These are phyloP conservation scores for Caulochytrium protostelioides DNA, from an alignment of 371 early-diverging fungal genomes.

Conservation along the genomic window DNA sequence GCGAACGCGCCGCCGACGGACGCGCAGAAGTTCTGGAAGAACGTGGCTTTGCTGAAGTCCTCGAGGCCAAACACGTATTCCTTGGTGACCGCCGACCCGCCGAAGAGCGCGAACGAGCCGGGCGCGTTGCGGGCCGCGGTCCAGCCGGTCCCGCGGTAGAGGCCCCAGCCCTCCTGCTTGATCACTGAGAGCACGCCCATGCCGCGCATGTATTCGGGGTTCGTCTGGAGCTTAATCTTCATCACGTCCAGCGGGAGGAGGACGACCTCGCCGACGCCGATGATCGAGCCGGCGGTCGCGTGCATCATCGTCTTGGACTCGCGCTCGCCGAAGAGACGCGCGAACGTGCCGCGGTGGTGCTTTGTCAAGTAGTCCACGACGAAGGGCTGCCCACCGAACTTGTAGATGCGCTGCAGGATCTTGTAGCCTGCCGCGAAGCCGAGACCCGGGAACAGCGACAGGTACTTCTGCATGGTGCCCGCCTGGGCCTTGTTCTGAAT, in stretches of 20 bases:
- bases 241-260: constrained; percentile 85
- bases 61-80: constrained; percentile 66
- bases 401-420: constrained; percentile 84
- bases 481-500: constrained; percentile 53
- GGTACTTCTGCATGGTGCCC: constrained; percentile 52
- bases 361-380: constrained; percentile 75
- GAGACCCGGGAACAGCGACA: constrained; percentile 87
- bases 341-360: constrained; percentile 53
- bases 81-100: constrained; percentile 84
- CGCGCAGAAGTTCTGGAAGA: constrained; percentile 86
- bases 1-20: constrained; percentile 91
- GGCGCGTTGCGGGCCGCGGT: constrained; percentile 95
- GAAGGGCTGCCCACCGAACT: constrained; percentile 93
- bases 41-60: constrained; percentile 83
- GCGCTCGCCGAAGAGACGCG: constrained; percentile 64
- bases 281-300: constrained; percentile 81
- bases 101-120: constrained; percentile 91
- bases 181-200: constrained; percentile 61
- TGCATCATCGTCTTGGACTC: constrained; percentile 88
- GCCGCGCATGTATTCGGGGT: constrained; percentile 70
- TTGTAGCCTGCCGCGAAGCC: constrained; percentile 94
- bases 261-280: constrained; percentile 92
- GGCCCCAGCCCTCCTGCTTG: constrained; percentile 68
- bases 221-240: constrained; percentile 92
- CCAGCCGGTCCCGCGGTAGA: constrained; percentile 91